phyloP scores from a whole-genome alignment of 225 moss, liverwort and hornwort genomes.

The Neckera pumila region DNA sequence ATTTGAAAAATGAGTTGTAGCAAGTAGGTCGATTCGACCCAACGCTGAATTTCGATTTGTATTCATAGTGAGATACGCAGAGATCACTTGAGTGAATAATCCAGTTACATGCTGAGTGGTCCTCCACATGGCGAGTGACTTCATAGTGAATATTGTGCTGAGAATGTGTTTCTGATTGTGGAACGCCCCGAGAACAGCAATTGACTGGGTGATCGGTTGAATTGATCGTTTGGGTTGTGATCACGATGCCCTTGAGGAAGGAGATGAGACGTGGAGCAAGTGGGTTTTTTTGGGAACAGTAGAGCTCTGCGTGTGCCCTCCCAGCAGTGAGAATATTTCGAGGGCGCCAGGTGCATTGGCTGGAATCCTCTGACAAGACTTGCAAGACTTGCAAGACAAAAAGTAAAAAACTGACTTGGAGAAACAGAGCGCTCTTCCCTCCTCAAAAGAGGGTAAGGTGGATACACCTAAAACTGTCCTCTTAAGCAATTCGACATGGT shows the following conservation, averaged over 20 bases:
- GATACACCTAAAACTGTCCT: no score
- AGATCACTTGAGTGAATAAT: not conserved
- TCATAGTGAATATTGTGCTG: not conserved
- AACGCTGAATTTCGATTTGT: not conserved
- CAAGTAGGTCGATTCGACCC: not conserved
- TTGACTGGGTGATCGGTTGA: no score
- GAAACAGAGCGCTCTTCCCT: not conserved
- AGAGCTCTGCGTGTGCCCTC: not conserved
- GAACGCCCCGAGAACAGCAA: no score
- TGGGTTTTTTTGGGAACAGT: not conserved
- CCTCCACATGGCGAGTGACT: not conserved
- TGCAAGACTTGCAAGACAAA: not conserved
- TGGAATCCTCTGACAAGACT: not conserved
- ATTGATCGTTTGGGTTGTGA: no score
- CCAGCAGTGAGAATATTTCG: not conserved
- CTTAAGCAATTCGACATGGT: no score
- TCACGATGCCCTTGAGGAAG: no score
- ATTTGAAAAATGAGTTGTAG: slow-evolving; percentile 47
- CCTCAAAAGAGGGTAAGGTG: not conserved
- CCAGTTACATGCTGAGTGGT: not conserved
- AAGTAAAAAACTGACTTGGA: not conserved
- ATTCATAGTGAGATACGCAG: not conserved
- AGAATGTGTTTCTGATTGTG: not conserved
- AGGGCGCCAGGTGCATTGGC: not conserved
- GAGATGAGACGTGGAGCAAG: no score